phyloP scores from a whole-genome alignment of 148 eudicot species.

The Agrostemma githago region DNA sequence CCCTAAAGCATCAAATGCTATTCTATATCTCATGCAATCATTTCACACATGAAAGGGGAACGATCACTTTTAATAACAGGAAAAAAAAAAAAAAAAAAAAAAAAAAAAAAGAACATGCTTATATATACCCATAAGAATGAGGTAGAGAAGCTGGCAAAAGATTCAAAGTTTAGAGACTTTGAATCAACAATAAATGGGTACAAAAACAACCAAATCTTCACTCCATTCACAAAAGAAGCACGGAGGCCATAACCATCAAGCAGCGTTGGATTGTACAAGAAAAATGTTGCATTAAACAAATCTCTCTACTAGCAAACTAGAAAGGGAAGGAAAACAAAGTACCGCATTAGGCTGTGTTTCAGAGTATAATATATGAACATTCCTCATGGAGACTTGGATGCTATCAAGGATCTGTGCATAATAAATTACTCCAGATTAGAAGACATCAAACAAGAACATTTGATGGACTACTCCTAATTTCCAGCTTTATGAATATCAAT shows the following conservation, averaged over 20 bases:
- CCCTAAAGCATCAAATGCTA: not conserved
- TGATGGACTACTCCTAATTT: slow-evolving; percentile 6
- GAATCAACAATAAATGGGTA: not conserved
- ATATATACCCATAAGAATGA: not conserved
- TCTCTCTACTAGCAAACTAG: not conserved
- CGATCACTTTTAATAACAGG: not conserved
- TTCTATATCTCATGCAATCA: not conserved
- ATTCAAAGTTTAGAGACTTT: not conserved
- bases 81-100: too few species aligned
- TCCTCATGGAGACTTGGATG: slow-evolving; percentile 83
- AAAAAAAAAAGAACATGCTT: not conserved
- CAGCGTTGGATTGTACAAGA: not conserved
- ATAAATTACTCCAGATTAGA: slow-evolving; percentile 14
- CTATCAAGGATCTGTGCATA: slow-evolving; percentile 73
- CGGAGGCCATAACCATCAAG: slow-evolving; percentile 1
- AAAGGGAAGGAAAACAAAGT: slow-evolving; percentile 12
- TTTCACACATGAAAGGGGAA: not conserved
- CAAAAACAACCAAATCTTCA: not conserved
- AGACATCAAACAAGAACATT: slow-evolving; percentile 3
- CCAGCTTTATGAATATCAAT: slow-evolving; percentile 7
- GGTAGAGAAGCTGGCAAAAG: not conserved
- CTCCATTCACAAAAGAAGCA: not conserved
- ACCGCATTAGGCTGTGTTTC: slow-evolving; percentile 57
- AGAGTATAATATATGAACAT: slow-evolving; percentile 68
- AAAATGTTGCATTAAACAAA: not conserved